Base-by-base conservation (phyloP, 2,329 filamentous ascomycete genomes). In the Leptodontidium sp. region DNA sequence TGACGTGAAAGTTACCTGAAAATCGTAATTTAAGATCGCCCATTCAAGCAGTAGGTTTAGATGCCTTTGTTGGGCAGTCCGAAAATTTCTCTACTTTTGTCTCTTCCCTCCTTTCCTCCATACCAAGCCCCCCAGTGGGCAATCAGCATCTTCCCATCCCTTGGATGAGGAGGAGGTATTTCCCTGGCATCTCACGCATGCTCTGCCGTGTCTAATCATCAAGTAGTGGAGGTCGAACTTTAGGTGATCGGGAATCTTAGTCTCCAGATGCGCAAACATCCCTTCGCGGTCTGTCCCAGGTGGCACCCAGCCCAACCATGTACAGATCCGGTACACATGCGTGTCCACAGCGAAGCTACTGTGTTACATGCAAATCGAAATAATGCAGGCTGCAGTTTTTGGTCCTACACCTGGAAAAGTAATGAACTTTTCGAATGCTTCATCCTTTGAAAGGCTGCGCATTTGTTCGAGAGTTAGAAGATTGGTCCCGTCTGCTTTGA, bases 141-240 rank as follows among this genome's bases (percentile, higher is more conserved):
- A 55, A 8, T 55, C 29, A 17, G 52, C 52, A 35, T 17, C 12
- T 17, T 35, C 26, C 24, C 14, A 55, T 24, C 26, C 12, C 52
- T 32, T 55, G 8, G 26, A 29, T 8, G 52, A 32, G 14, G 29
- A 55, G 17, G 52, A 32, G 14, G 26, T 29, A 55, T n/a, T 35
- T 29, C 12, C 26, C 7, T 35, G 14, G 15, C 52, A 55, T 14
- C 52, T 55, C 26, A 24, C 52, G 14, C 52, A 55, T 17, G 29
- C 24, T 55, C 52, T 55, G 1, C 52, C 52, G 5, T 55, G 26
- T 32, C 52, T 24, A 35, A 55, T 55, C 52, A 55, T 32, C 26
- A 55, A 32, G 52, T 55, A 55, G 15, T 35, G 52, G 5, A 55
- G 52, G 15, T 55, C 26, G 8, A 55, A 55, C 52, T 55, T 35